Base-by-base conservation (phyloP, 2,329 filamentous ascomycete species). In the Hymenoscyphus occultus region DNA sequence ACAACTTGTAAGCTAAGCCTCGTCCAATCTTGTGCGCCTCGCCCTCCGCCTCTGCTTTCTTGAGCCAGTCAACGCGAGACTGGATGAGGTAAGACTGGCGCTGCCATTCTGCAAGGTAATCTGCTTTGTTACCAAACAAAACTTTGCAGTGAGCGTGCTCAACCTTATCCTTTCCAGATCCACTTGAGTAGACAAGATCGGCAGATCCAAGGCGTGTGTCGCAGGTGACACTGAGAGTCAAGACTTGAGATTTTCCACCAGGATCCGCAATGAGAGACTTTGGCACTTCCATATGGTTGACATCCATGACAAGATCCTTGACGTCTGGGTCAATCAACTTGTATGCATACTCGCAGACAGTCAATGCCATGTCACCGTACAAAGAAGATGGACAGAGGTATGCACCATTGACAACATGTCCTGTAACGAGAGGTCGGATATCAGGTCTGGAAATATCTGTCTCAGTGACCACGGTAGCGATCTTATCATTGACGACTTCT, bases 1-100 rank as follows among this genome's bases (percentile, higher is more conserved):
- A 85, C 61, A 89, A 83, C 78, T 93, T 93, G 83, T 95, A 95
- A 14, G 89, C 88, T 79, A 93, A 16, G 79, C 89, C 89, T 32
- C 89, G 86, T 60, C 89, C 85, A 67, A 93, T 84, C 78, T 90
- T 90, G 75, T 90, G 89, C 35, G 89, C 89, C 64, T 84, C 83
- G 48, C 90, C 90, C 40, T 80, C 82, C 71, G 84, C 79, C 63
- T 90, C 88, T 65, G 86, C 88, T 67, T 84, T 78, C 70, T 82
- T 79, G 2, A 89, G 81, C 32, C 80, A 77, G 22, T 87, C 80
- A 63, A 89, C 82, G 64, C 87, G 84, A 28, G 81, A 82, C 71
- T 86, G 85, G 74, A 94, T 86, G 42, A 92, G 81, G 74, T 93
- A 92, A 70, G 83, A 82, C 69, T 85, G 84, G 62, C 89, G 87